phyloP scores from a whole-genome alignment of 768 basidiomycete genomes.

The Trametes cinnabarina region DNA sequence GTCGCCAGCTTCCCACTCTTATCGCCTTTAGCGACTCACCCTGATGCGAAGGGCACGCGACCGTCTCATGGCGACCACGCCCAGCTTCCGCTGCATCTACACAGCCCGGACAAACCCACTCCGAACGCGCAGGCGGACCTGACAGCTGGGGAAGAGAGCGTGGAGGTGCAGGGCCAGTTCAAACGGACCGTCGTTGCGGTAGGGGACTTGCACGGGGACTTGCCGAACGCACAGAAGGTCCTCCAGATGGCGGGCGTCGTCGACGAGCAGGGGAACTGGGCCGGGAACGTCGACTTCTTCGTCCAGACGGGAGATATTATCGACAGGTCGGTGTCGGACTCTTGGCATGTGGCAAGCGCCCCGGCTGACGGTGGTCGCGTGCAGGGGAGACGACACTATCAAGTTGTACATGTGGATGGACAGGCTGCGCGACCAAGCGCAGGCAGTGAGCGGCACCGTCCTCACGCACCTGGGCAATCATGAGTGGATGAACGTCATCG shows the following conservation, averaged over 20 bases:
- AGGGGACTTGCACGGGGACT: conserved; percentile 90
- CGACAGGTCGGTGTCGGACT: conserved; percentile 66
- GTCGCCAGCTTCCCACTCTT: conserved; percentile 21
- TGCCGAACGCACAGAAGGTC: conserved; percentile 75
- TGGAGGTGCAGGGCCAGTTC: conserved; percentile 14
- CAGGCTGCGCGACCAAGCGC: conserved; percentile 71
- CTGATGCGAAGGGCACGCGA: conserved; percentile 17
- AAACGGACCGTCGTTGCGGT: conserved; percentile 72
- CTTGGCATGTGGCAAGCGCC: not conserved
- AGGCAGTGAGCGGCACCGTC: conserved; percentile 63
- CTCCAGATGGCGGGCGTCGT: conserved; percentile 78
- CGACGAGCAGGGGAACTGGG: conserved; percentile 74
- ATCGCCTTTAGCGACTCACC: conserved; percentile 26
- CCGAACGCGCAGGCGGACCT: not conserved
- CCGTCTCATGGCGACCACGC: conserved; percentile 2
- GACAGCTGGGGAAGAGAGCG: not conserved
- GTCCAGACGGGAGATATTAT: conserved; percentile 98
- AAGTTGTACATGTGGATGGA: conserved; percentile 85
- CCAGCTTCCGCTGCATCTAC: conserved; percentile 1
- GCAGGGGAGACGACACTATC: conserved; percentile 88
- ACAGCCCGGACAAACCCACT: not conserved
- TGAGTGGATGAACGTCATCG: conserved; percentile 92
- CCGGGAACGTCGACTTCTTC: conserved; percentile 76
- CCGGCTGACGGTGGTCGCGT: not conserved
- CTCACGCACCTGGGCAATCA: conserved; percentile 89